These are phyloP conservation scores for Lactarius evosmus DNA, from an alignment of 768 basidiomycete genomes.

Conservation along the genomic window DNA sequence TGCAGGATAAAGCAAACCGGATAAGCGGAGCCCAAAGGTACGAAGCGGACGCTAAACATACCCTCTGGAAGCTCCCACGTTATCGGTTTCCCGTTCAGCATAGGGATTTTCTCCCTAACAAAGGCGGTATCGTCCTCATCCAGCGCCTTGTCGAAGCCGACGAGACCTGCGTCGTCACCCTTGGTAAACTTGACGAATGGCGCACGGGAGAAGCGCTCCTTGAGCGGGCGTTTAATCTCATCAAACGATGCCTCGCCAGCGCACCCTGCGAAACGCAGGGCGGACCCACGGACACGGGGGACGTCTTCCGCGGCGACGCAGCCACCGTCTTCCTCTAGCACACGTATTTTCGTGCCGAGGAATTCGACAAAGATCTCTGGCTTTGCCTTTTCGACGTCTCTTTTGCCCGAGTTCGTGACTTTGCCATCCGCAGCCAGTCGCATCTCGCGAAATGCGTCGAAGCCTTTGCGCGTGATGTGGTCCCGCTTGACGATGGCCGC, in stretches of 20 bases:
- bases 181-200: conserved; percentile 49
- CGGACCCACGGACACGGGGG: conserved; percentile 44
- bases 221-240: conserved; percentile 54
- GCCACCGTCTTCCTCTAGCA: conserved; percentile 55
- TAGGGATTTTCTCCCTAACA: conserved; percentile 63
- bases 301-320: conserved; percentile 44
- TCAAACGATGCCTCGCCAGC: conserved; percentile 61
- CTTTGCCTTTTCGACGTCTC: conserved; percentile 35
- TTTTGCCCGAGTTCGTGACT: conserved; percentile 34
- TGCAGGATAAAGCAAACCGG: conserved; percentile 30
- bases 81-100: conserved; percentile 60
- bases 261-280: conserved; percentile 48
- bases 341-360: conserved; percentile 64
- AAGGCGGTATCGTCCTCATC: conserved; percentile 69
- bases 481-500: conserved; percentile 60
- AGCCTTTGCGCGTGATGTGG: conserved; percentile 50
- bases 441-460: conserved; percentile 80
- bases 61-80: conserved; percentile 64
- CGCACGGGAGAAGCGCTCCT: conserved; percentile 44
- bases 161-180: conserved; percentile 46
- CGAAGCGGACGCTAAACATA: conserved; percentile 33
- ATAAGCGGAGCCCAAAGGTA: conserved; percentile 1
- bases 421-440: conserved; percentile 31
- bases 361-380: conserved; percentile 72
- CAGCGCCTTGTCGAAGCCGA: conserved; percentile 60